Percentiles rank a stretch among this genome's conserved stretches.
phyloP scores from a whole-genome alignment of 2,329 filamentous ascomycete species.

The Corynespora cassiicola region DNA sequence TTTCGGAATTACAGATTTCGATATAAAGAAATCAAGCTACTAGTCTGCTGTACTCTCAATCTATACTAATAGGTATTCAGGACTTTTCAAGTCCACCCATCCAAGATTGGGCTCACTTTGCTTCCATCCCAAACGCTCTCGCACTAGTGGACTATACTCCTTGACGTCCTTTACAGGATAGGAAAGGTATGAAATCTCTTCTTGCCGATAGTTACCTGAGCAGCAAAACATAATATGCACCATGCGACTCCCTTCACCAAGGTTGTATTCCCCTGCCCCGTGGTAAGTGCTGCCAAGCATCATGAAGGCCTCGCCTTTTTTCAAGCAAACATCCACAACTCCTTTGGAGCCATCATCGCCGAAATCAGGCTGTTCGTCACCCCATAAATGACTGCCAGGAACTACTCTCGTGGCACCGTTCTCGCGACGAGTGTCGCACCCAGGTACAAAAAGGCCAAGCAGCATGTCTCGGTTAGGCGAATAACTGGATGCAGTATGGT shows the following conservation, averaged over 20 bases:
- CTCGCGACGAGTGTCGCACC: constrained; percentile 41
- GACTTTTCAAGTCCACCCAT: constrained; percentile 49
- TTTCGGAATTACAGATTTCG: too few species aligned
- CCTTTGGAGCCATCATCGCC: constrained; percentile 31
- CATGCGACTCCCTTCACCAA: constrained; percentile 36
- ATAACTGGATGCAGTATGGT: constrained; percentile 28
- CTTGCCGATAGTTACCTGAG: constrained; percentile 45
- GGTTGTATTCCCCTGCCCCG: constrained; percentile 40
- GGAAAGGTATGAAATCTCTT: constrained; percentile 44
- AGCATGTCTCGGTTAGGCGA: constrained; percentile 41
- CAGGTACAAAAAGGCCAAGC: constrained; percentile 46
- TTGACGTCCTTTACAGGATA: constrained; percentile 49
- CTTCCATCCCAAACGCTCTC: constrained; percentile 48
- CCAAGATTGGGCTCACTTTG: constrained; percentile 50
- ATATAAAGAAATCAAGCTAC: too few species aligned
- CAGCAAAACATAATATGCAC: constrained; percentile 51
- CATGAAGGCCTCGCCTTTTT: constrained; percentile 46
- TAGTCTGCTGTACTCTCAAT: too few species aligned
- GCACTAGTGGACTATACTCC: constrained; percentile 45
- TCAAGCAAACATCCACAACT: constrained; percentile 39
- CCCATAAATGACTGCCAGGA: constrained; percentile 49
- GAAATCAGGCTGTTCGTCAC: constrained; percentile 46
- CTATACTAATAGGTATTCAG: constrained; percentile 36
- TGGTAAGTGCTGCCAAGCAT: constrained; percentile 50
- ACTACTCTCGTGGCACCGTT: constrained; percentile 47